Evolutionary conservation across 2,329 filamentous ascomycete genomes (phyloP), one percentile per base, ranked within the genome.

Genomic region (Kalaharituber pfeilii): DNA sequence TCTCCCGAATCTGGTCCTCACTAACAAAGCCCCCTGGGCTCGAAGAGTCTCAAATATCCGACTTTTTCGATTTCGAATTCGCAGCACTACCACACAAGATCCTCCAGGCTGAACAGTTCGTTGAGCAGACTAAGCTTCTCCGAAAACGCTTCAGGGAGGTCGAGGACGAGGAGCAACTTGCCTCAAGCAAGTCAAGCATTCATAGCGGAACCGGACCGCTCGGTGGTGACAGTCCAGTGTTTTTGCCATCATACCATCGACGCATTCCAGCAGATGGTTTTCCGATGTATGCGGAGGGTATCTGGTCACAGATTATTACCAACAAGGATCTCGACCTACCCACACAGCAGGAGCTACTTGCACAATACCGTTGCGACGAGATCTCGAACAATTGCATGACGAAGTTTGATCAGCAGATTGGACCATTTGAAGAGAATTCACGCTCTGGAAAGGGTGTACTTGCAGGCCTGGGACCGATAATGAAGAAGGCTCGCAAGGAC

Each of bases 51-150:
- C 80, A 76, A 55, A 96, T 98, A 60, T 85, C 91, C 63, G 89
- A 98, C 66, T 98, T 96, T 71, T 98, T 98, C 65, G 91, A 98
- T 70, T 96, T 98, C 69, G 88, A 87, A 53, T 98, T 98, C 66
- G 86, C 88, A 49, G 87, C 89, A 0, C 76, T 98, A 22, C 91
- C 91, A 3, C 91, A 98, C 74, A 98, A 98, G 73, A 87, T 94
- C 57, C 76, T 96, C 53, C 89, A 96, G 66, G 87, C 85, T 2
- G 88, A 96, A 24, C 85, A 88, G 68, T 98, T 98, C 65, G 74
- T 82, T 33, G 71, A 77, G 33, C 88, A 93, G 65, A 84, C 93
- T 13, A 76, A 80, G 61, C 84, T 81, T 63, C 76, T 98, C 30
- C 84, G 86, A 44, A 77, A 77, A 45, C 77, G 91, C 50, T 98